These are phyloP conservation scores for Cinnamomum chago DNA, from an alignment of 164 flowering plant species.

Conservation along the genomic window DNA sequence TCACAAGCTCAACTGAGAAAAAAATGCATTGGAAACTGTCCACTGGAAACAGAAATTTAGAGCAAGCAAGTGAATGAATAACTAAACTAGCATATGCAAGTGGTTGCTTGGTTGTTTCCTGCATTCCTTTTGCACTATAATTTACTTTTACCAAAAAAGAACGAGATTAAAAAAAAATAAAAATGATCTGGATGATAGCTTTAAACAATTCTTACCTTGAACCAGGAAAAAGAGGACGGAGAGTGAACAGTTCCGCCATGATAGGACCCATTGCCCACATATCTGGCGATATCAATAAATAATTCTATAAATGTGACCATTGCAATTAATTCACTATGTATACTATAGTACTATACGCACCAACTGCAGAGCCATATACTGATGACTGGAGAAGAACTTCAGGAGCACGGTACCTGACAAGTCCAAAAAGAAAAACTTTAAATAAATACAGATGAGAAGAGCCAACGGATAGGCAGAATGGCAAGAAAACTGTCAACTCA, in stretches of 20 bases:
- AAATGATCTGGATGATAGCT: neutral
- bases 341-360: slow-evolving; percentile 38
- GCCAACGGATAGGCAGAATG: neutral
- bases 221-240: slow-evolving; percentile 92
- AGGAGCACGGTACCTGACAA: slow-evolving; percentile 92
- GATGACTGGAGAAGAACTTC: slow-evolving; percentile 90
- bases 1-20: neutral
- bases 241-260: slow-evolving; percentile 87
- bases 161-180: neutral
- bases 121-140: too few species aligned
- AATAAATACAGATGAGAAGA: neutral
- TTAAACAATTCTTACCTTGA: slow-evolving; percentile 40
- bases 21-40: neutral
- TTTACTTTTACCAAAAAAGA: too few species aligned
- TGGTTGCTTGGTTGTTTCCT: too few species aligned
- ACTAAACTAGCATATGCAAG: too few species aligned
- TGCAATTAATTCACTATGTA: neutral
- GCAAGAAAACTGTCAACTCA: slow-evolving; percentile 17
- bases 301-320: neutral
- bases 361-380: slow-evolving; percentile 75
- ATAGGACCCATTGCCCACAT: slow-evolving; percentile 99
- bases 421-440: neutral
- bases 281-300: slow-evolving; percentile 34
- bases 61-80: too few species aligned
- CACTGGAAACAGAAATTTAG: neutral